Conservation (phyloP, 352 stramenopile species). For the Saprolegnia parasitica region DNA sequence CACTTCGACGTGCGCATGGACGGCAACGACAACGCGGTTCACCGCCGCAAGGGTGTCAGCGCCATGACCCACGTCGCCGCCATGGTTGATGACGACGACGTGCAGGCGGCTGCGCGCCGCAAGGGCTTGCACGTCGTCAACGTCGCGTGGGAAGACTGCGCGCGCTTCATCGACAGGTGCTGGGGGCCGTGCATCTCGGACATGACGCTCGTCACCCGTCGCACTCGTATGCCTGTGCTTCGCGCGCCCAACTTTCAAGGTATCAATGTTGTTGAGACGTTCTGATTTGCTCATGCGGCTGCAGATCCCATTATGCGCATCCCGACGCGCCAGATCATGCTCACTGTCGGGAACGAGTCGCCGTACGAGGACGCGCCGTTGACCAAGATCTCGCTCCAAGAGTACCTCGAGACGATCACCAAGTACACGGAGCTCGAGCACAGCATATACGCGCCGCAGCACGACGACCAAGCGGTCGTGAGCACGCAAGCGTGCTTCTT, state of each 20-base stretch:
- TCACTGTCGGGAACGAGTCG: constrained; percentile 22
- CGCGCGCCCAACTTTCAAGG: constrained; percentile 22
- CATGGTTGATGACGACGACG: background rate
- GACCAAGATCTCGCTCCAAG: constrained; percentile 12
- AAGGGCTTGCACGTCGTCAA: constrained; percentile 13
- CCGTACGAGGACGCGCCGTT: background rate
- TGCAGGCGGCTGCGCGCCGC: background rate
- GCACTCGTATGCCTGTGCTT: constrained; percentile 15
- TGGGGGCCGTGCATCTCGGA: constrained; percentile 27
- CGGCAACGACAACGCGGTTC: too few relatives aligned
- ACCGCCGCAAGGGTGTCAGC: too few relatives aligned
- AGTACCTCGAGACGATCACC: constrained; percentile 17
- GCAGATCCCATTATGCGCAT: constrained; percentile 27
- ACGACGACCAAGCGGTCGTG: background rate
- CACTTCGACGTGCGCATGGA: too few relatives aligned
- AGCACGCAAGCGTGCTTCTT: constrained; percentile 25
- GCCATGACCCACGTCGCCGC: background rate
- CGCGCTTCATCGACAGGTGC: constrained; percentile 3
- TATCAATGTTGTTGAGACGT: background rate
- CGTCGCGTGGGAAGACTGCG: constrained; percentile 25
- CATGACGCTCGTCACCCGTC: constrained; percentile 19
- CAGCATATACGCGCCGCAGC: background rate
- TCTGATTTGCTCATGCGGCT: background rate
- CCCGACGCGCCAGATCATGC: background rate
- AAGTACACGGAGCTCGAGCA: constrained; percentile 28